Evolutionary conservation across 257 asterid genomes (phyloP), one percentile per base, ranked within the genome.

Genomic region (Phtheirospermum japonicum): DNA sequence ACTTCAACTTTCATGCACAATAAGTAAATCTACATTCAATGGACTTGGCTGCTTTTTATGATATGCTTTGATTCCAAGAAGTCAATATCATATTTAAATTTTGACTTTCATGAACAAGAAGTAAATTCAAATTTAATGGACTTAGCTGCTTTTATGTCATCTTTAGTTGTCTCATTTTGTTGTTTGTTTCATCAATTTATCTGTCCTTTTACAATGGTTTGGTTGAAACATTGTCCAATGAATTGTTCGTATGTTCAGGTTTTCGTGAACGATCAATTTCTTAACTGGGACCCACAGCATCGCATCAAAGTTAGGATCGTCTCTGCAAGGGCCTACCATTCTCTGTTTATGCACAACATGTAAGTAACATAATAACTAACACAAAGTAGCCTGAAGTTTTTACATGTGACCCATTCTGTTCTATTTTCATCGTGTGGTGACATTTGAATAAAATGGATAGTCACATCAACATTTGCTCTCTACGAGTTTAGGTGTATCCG

Each of bases 301-400:
- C 93, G 89, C 5, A 82, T 91, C 67, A 91, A 91, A 86, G 98
- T 91, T 57, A 76, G 98, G 71, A 91, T 91, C 46, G 96, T 91
- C 67, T 85, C 96, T 9, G 98, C 98, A 10, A 84, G 96, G 75
- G 98, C 98, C 40, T 91, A 91, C 59, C 98, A 91, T 64, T 91
- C 98, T 73, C 79, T 91, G 73, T 91, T 88, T 79, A 88, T 91
- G 96, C 89, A 91, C 85, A 91, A 91, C 70, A 91, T 91, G 98
- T 91, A 64, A 83, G 94, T 59, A 52, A 52, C 32, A 43, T 65
- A 7, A 17, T 59, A 57, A 17, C 53, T 30, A 11, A 58, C 30
- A 20, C 19, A 26, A 53, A 65, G n/a, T n/a, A n/a, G n/a, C n/a
- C n/a, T n/a, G n/a, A n/a, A n/a, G n/a, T n/a, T n/a, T n/a, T n/a